phyloP scores from a whole-genome alignment of 208 protist genomes.

The Leishmania mexicana region DNA sequence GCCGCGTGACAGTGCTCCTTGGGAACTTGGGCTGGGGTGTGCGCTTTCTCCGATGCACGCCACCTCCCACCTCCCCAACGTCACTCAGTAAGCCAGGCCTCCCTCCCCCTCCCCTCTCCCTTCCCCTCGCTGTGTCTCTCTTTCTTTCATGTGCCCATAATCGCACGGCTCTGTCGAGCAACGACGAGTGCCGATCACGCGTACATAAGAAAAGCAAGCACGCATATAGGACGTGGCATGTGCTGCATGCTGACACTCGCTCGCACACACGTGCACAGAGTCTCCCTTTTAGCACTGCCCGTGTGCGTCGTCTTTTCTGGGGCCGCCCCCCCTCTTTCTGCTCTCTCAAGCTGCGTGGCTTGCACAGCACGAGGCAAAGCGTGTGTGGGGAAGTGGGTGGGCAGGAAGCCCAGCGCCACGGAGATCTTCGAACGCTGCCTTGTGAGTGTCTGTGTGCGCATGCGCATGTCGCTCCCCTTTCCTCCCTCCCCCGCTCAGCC shows the following conservation, averaged over 20 bases:
- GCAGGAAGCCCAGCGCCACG: not conserved
- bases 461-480: not conserved
- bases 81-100: not conserved
- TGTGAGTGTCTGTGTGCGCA: not conserved
- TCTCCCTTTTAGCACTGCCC: not conserved
- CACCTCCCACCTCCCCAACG: not conserved
- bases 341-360: not conserved
- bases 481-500: not conserved
- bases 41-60: not conserved
- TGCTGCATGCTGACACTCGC: not conserved
- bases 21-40: not conserved
- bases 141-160: not conserved
- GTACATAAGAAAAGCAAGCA: not conserved
- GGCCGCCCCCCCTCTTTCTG: not conserved
- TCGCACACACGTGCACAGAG: not conserved
- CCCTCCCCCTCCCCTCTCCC: not conserved
- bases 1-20: not conserved
- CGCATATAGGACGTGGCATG: not conserved
- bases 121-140: not conserved
- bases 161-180: not conserved
- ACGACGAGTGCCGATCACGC: not conserved
- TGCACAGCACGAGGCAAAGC: not conserved
- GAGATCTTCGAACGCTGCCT: not conserved
- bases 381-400: not conserved
- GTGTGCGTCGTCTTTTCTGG: not conserved